A percentile compares a stretch with the other conserved stretches of the same genome.
phyloP scores from a whole-genome alignment of 2,329 filamentous ascomycete species.

The Chrysoporthe austroafricana region DNA sequence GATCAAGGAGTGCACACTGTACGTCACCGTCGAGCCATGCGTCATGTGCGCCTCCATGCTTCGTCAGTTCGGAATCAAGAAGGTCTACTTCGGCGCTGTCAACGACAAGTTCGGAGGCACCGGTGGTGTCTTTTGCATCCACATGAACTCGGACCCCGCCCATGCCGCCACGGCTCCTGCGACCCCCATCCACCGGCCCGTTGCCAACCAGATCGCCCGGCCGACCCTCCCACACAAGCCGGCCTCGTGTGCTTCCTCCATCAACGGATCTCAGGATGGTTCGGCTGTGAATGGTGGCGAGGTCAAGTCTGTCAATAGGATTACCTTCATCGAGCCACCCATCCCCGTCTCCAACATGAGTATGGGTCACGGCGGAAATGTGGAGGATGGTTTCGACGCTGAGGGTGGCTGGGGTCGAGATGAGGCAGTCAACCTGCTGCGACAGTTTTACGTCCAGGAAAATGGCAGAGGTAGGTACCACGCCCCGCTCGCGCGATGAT shows the following conservation, averaged over 20 bases:
- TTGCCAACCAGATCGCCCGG: constrained; percentile 25
- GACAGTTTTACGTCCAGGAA: constrained; percentile 97
- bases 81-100: constrained; percentile 91
- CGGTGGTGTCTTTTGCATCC: constrained; percentile 88
- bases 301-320: constrained; percentile 25
- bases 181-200: constrained; percentile 36
- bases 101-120: constrained; percentile 98
- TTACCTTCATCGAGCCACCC: constrained; percentile 27
- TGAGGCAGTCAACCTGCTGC: constrained; percentile 88
- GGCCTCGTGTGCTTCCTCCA: constrained; percentile 24
- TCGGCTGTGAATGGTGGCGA: constrained; percentile 16
- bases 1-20: constrained; percentile 75
- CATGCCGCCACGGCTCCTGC: constrained; percentile 30
- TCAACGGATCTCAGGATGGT: constrained; percentile 28
- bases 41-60: constrained; percentile 98
- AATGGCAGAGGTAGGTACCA: constrained; percentile 77
- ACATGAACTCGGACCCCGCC: constrained; percentile 60
- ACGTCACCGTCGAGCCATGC: constrained; percentile 97
- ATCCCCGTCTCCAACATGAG: constrained; percentile 34
- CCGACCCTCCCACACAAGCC: constrained; percentile 25
- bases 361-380: constrained; percentile 63
- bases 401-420: constrained; percentile 87
- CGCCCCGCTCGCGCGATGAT: neutral
- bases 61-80: constrained; percentile 82
- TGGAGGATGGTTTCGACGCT: constrained; percentile 80